Evolutionary conservation across 192 early-diverging fungal species (phyloP).

Genomic region (Borealophlyctis nickersoniae): DNA sequence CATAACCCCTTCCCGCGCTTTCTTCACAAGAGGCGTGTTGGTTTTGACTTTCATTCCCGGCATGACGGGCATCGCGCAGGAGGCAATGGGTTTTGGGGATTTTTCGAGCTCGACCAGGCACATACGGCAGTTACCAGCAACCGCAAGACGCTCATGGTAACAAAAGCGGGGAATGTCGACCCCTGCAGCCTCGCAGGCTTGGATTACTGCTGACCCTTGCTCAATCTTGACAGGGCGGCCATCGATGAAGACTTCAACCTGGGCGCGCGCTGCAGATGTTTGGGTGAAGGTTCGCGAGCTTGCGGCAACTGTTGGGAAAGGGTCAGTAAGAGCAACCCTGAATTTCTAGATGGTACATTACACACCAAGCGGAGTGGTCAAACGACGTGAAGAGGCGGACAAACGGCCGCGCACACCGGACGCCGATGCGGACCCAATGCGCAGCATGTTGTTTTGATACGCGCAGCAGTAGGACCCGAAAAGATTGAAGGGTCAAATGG

Average conservation of each 20-base stretch:
- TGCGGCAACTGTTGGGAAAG: not conserved
- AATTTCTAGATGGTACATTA: no score
- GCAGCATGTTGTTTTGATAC: no score
- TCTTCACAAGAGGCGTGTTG: conserved; percentile 88
- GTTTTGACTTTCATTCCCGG: conserved; percentile 98
- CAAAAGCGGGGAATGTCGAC: conserved; percentile 81
- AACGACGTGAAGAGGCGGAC: no score
- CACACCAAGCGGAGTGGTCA: no score
- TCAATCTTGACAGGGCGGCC: conserved; percentile 87
- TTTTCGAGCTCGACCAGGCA: conserved; percentile 97
- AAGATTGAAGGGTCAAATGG: no score
- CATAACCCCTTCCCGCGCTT: conserved; percentile 78
- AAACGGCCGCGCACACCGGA: no score
- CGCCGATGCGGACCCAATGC: not conserved
- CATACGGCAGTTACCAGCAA: conserved; percentile 99
- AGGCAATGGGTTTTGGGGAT: conserved; percentile 92
- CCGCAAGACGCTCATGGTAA: conserved; percentile 87
- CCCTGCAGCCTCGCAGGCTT: conserved; percentile 95
- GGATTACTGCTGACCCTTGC: conserved; percentile 90
- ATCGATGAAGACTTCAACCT: conserved; percentile 72
- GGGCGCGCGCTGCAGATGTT: conserved; percentile 16
- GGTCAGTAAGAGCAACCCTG: no score
- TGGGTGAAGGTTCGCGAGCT: conserved; percentile 19
- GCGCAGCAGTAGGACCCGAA: no score
- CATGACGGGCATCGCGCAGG: conserved; percentile 96